phyloP scores from a whole-genome alignment of 805 yeast genomes.

The Hanseniaspora hatyaiensis region DNA sequence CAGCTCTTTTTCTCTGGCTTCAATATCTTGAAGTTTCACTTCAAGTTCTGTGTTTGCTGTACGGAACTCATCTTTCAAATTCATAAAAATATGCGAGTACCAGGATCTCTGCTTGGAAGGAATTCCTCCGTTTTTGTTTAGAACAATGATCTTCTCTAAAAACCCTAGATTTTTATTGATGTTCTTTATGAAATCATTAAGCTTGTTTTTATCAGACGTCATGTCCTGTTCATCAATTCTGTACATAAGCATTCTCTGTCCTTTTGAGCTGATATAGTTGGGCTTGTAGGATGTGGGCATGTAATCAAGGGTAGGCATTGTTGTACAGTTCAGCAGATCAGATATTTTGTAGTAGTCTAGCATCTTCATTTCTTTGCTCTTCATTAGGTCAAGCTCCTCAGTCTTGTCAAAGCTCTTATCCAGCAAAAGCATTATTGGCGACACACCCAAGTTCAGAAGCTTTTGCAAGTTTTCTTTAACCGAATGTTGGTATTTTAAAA shows the following conservation, averaged over 20 bases:
- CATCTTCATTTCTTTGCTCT: constrained; percentile 13
- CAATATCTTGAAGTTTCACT: constrained; percentile 15
- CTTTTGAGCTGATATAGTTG: constrained; percentile 33
- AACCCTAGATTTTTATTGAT: constrained; percentile 30
- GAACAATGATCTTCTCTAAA: constrained; percentile 68
- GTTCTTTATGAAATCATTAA: not conserved
- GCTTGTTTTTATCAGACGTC: not conserved
- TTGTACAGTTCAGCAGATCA: constrained; percentile 30
- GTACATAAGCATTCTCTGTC: constrained; percentile 32
- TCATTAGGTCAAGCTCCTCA: not conserved
- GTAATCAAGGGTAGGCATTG: constrained; percentile 34
- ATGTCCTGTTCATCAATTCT: constrained; percentile 20
- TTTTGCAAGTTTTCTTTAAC: constrained; percentile 19
- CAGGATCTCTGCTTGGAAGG: constrained; percentile 75
- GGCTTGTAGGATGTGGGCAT: constrained; percentile 59
- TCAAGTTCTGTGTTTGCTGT: constrained; percentile 53
- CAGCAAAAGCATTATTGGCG: constrained; percentile 57
- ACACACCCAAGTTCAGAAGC: constrained; percentile 42
- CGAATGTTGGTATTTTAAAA: constrained; percentile 14
- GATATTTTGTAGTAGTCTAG: constrained; percentile 20
- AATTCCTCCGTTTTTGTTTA: constrained; percentile 80
- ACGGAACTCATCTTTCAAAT: constrained; percentile 68
- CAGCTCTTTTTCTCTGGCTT: constrained; percentile 9
- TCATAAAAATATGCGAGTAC: constrained; percentile 77
- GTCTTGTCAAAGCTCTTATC: constrained; percentile 10